A percentile compares a stretch with the other conserved stretches of the same genome.
phyloP scores from a whole-genome alignment of 2,329 filamentous ascomycete genomes.

The Scortechinia acanthostroma region DNA sequence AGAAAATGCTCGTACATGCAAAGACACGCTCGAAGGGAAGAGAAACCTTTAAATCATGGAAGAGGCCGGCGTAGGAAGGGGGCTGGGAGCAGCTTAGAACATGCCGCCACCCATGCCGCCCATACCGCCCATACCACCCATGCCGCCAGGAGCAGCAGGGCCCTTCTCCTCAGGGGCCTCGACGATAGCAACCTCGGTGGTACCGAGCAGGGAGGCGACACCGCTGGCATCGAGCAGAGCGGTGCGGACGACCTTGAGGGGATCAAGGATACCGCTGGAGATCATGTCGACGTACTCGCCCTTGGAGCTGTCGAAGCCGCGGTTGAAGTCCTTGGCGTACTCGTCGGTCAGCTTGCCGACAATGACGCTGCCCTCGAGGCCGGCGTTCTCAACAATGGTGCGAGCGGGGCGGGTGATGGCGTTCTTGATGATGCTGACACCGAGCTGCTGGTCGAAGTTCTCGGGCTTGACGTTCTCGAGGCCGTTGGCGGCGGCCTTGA shows the following conservation, averaged over 20 bases:
- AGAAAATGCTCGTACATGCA: background rate
- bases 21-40: background rate
- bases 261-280: slow-evolving; percentile 88
- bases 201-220: slow-evolving; percentile 92
- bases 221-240: slow-evolving; percentile 90
- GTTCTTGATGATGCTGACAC: slow-evolving; percentile 94
- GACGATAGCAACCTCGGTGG: slow-evolving; percentile 95
- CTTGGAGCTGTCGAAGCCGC: slow-evolving; percentile 91
- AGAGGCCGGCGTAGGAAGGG: background rate
- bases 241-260: slow-evolving; percentile 98
- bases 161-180: slow-evolving; percentile 89
- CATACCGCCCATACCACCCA: slow-evolving; percentile 68
- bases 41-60: background rate
- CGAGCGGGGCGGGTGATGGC: slow-evolving; percentile 93
- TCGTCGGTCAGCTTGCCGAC: slow-evolving; percentile 98
- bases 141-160: slow-evolving; percentile 49
- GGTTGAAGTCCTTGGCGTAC: slow-evolving; percentile 88
- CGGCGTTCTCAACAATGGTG: slow-evolving; percentile 96
- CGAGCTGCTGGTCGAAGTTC: slow-evolving; percentile 99
- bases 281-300: slow-evolving; percentile 99
- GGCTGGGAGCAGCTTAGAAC: slow-evolving; percentile 40
- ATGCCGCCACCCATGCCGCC: slow-evolving; percentile 52
- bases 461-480: slow-evolving; percentile 73
- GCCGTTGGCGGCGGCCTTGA: slow-evolving; percentile 91
- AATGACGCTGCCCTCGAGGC: slow-evolving; percentile 88